Conservation (phyloP, 257 asterid species). For the Nyctanthes arbortristis region DNA sequence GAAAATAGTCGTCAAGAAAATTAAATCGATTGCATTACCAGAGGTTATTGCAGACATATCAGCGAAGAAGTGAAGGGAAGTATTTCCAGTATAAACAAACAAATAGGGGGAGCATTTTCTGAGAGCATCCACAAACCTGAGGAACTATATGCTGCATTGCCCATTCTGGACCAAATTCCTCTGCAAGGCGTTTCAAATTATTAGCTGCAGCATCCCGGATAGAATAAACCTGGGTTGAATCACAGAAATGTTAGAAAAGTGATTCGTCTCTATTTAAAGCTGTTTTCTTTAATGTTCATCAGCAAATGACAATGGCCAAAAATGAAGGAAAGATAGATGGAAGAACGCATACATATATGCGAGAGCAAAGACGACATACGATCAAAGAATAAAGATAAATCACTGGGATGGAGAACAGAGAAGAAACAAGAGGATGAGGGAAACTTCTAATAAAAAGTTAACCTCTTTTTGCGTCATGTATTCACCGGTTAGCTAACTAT, state of each 20-base stretch:
- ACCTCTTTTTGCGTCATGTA: no score
- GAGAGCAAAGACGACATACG: background rate
- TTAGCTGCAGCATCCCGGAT: slow-evolving; percentile 86
- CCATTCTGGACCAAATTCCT: no score
- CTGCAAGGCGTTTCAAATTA: slow-evolving; percentile 76
- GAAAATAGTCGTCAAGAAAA: background rate
- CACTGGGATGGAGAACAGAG: background rate
- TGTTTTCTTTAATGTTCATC: background rate
- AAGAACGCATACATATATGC: background rate
- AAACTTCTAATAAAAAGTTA: no score
- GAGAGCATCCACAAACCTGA: slow-evolving; percentile 51
- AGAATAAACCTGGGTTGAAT: slow-evolving; percentile 59
- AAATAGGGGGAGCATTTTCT: background rate
- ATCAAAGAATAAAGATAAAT: no score
- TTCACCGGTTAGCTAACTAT: no score
- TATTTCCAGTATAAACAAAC: background rate
- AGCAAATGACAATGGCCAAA: background rate
- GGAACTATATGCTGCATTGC: no score
- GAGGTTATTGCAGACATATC: background rate
- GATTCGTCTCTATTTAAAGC: background rate
- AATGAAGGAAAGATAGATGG: background rate
- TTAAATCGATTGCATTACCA: background rate
- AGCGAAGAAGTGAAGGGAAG: slow-evolving; percentile 2
- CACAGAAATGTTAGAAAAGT: background rate
- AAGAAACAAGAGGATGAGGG: no score